Conservation (phyloP, 805 yeast species). For the Starmerella apis region DNA sequence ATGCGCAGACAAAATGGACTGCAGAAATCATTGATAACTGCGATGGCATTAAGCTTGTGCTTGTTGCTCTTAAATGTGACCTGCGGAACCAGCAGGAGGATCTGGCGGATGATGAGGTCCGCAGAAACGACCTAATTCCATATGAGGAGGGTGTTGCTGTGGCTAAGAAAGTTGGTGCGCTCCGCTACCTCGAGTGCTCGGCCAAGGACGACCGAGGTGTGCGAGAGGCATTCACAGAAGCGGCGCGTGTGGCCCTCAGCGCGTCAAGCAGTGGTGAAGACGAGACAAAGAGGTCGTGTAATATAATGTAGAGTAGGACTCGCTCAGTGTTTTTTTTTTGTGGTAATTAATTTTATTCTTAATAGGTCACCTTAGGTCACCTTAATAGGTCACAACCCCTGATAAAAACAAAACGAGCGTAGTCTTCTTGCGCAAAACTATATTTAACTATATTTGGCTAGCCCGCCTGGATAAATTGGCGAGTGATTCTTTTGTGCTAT, state of each 20-base stretch:
- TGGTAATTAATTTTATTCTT: neutral
- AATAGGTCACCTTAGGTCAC: too few relatives aligned
- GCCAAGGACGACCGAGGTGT: slow-evolving; percentile 96
- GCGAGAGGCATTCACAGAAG: slow-evolving; percentile 98
- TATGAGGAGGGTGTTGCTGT: slow-evolving; percentile 91
- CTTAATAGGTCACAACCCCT: too few relatives aligned
- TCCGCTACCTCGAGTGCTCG: slow-evolving; percentile 90
- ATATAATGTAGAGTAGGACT: slow-evolving; percentile 15
- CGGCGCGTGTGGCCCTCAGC: slow-evolving; percentile 89
- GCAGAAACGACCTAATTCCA: slow-evolving; percentile 43
- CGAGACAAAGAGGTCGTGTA: slow-evolving; percentile 24
- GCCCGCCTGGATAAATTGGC: too few relatives aligned
- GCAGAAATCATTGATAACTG: slow-evolving; percentile 95
- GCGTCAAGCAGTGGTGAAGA: slow-evolving; percentile 59
- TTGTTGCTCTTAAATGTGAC: slow-evolving; percentile 93
- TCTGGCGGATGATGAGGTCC: slow-evolving; percentile 29
- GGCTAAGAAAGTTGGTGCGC: slow-evolving; percentile 87
- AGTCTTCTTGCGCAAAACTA: too few relatives aligned
- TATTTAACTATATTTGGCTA: too few relatives aligned
- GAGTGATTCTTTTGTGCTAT: too few relatives aligned
- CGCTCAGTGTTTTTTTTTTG: neutral
- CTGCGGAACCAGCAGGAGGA: slow-evolving; percentile 61
- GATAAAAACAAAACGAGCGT: too few relatives aligned
- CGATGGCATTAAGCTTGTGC: slow-evolving; percentile 85
- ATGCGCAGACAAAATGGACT: slow-evolving; percentile 93